Conservation (phyloP, 306 rosid species). For the Sesbania bispinosa region DNA sequence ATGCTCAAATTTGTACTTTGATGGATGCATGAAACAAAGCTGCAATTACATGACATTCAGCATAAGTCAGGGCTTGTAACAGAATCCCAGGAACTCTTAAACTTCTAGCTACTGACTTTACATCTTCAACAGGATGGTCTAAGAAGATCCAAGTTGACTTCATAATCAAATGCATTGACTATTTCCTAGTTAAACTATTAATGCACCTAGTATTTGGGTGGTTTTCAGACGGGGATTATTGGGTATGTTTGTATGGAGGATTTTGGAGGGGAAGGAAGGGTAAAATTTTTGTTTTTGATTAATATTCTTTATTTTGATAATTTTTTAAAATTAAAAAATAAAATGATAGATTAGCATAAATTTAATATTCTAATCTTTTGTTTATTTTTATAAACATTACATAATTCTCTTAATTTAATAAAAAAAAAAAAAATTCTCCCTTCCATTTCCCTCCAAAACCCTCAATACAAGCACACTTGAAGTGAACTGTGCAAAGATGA, state of each 20-base stretch:
- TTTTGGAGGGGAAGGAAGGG: too few species aligned
- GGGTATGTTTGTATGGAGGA: too few species aligned
- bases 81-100: constrained; percentile 7
- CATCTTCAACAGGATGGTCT: constrained; percentile 2
- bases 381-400: too few species aligned
- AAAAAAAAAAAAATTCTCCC: too few species aligned
- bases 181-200: neutral
- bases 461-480: too few species aligned
- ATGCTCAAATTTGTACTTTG: constrained; percentile 89
- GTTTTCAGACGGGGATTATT: neutral
- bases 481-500: neutral
- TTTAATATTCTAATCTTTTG: too few species aligned
- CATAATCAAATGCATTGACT: neutral
- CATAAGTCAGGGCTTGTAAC: constrained; percentile 21
- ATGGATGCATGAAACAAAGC: constrained; percentile 92
- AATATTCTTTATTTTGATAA: too few species aligned
- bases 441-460: too few species aligned
- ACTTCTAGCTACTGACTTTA: neutral
- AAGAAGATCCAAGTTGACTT: constrained; percentile 15
- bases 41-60: constrained; percentile 41
- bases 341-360: too few species aligned
- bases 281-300: too few species aligned
- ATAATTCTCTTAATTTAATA: too few species aligned
- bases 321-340: too few species aligned
- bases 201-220: constrained; percentile 3